Base-by-base conservation (phyloP, 2,329 filamentous ascomycete species). In the Westerdykella ornata region DNA sequence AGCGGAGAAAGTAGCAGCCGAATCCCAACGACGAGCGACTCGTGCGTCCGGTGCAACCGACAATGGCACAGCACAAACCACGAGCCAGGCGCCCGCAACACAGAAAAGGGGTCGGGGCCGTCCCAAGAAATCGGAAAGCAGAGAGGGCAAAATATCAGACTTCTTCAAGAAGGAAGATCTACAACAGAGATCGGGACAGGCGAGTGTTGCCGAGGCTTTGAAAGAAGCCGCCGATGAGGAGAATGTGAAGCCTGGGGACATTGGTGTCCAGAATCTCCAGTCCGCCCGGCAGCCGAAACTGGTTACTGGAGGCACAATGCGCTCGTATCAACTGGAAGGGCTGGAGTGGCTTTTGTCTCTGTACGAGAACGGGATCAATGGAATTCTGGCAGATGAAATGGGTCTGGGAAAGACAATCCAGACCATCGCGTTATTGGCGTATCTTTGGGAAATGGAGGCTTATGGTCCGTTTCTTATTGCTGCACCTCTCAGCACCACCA, bases 361-460 rank as follows among this genome's bases (percentile, higher is more conserved):
- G 3, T 94, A 85, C 54, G 88, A 95, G 72, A 92, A 95, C 56
- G 89, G 89, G 9, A 78, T 96, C 64, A 94, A 88, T 51, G 89
- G 89, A 1, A 95, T 95, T 43, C 65, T 96, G 22, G 89, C 89
- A 0, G 89, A 96, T 54, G 89, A 96, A 63, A 96, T 96, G 89
- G 89, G 89, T 0, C 68, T 95, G 4, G 87, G 88, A 4, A 96
- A 96, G 71, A 96, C 89, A 0, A 79, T 96, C 1, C 89, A 96
- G 59, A 88, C 88, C 0, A 94, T 96, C 30, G 82, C 88, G 0
- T 76, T 95, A 47, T 82, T 95, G 30, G 90, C 90, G 0, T 81
- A 94, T 46, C 71, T 97, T 12, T 81, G 90, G 51, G 89, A 97
- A 56, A 84, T 90, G 51, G 87, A 90, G 36, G 77, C 82, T 5